Percentiles rank a stretch among this genome's conserved stretches.
Evolutionary conservation across 495 filamentous ascomycete genomes (phyloP).

Genomic region (Tuber magnatum): DNA sequence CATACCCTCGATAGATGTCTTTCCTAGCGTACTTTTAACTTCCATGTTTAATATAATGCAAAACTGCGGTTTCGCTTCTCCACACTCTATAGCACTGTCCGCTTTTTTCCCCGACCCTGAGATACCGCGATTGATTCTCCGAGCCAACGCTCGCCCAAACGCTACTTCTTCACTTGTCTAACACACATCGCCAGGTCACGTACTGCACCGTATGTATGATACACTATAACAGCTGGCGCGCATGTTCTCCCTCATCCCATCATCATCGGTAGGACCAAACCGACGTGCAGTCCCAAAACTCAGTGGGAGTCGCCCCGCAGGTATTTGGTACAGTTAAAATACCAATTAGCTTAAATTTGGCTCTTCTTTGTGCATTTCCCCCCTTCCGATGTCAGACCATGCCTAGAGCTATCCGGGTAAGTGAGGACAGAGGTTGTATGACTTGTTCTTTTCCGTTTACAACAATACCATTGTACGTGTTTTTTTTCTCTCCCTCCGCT

Average conservation of each 20-base stretch:
- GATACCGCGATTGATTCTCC: not conserved
- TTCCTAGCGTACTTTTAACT: not conserved
- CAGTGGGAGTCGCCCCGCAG: not conserved
- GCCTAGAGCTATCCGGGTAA: not conserved
- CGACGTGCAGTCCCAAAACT: not conserved
- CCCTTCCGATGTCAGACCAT: not conserved
- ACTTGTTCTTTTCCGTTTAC: not conserved
- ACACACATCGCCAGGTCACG: not conserved
- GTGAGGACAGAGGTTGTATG: not conserved
- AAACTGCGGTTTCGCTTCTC: not conserved
- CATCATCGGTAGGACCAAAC: not conserved
- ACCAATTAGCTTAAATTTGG: not conserved
- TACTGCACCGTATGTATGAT: not conserved
- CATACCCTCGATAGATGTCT: not conserved
- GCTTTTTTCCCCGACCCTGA: not conserved
- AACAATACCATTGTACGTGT: not conserved
- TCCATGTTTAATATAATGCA: not conserved
- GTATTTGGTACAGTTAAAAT: not conserved
- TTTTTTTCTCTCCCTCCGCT: not conserved
- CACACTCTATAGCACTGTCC: not conserved
- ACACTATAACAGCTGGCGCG: not conserved
- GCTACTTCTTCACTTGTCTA: not conserved
- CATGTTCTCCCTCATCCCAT: not conserved
- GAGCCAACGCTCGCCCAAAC: not conserved
- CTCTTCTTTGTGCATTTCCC: not conserved